Conservation (phyloP, 192 early-diverging fungal genomes). For the Umbelopsis isabellina region DNA sequence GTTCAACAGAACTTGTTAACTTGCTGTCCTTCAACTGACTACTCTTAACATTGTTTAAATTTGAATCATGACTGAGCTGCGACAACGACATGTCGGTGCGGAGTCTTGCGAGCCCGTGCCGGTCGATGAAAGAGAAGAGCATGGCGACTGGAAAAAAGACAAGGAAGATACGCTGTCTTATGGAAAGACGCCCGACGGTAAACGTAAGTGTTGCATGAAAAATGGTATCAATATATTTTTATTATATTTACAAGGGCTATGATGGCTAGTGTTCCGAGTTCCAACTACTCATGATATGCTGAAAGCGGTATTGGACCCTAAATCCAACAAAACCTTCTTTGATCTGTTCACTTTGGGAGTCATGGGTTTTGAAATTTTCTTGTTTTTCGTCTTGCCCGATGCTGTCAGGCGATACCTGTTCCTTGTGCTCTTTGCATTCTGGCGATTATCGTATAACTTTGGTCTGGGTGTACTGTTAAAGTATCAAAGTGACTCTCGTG, state of each 20-base stretch:
- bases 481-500: conserved; percentile 74
- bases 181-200: conserved; percentile 46
- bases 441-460: conserved; percentile 85
- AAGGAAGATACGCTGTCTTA: conserved; percentile 24
- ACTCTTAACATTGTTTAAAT: neutral
- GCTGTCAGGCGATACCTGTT: conserved; percentile 62
- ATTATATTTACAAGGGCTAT: conserved; percentile 2
- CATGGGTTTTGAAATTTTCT: conserved; percentile 65
- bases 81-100: conserved; percentile 14
- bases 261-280: conserved; percentile 66
- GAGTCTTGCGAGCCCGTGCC: neutral
- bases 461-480: conserved; percentile 86
- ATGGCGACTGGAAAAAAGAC: conserved; percentile 13
- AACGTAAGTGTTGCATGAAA: conserved; percentile 30
- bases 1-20: conserved; percentile 11
- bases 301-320: conserved; percentile 70
- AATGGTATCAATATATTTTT: neutral
- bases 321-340: conserved; percentile 73
- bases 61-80: conserved; percentile 9
- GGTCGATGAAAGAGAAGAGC: neutral
- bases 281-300: conserved; percentile 79
- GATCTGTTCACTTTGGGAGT: conserved; percentile 68
- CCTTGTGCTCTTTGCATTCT: conserved; percentile 79
- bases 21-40: conserved; percentile 19
- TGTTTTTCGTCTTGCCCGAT: conserved; percentile 68